Percentiles rank a stretch among this genome's conserved stretches.
phyloP scores from a whole-genome alignment of 2,329 filamentous ascomycete genomes.

The Fusarium aywerte region DNA sequence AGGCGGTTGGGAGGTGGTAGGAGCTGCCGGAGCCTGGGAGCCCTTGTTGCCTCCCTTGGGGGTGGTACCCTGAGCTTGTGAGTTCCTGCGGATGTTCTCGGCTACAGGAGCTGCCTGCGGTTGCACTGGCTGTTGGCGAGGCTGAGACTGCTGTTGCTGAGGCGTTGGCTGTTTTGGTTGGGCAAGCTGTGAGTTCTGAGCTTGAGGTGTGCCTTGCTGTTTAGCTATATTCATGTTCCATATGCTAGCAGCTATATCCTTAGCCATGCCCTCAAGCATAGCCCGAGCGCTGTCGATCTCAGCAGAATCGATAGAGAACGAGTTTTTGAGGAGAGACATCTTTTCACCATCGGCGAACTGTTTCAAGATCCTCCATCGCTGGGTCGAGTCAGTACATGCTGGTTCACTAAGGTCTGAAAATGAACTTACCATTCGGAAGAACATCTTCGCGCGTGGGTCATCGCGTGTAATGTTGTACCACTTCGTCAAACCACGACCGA shows the following conservation, averaged over 20 bases:
- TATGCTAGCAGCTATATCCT: slow-evolving; percentile 56
- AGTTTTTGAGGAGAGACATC: slow-evolving; percentile 58
- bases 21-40: slow-evolving; percentile 64
- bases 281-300: slow-evolving; percentile 63
- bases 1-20: slow-evolving; percentile 67
- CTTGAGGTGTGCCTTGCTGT: slow-evolving; percentile 45
- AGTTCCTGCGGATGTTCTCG: slow-evolving; percentile 64
- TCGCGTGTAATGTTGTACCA: slow-evolving; percentile 63
- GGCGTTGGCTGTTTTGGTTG: slow-evolving; percentile 49
- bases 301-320: slow-evolving; percentile 61
- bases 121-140: slow-evolving; percentile 36
- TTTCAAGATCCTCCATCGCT: slow-evolving; percentile 64
- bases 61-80: slow-evolving; percentile 57
- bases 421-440: slow-evolving; percentile 63
- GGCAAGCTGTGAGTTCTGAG: slow-evolving; percentile 47
- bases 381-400: slow-evolving; percentile 48
- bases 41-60: slow-evolving; percentile 56
- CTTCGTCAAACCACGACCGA: slow-evolving; percentile 57
- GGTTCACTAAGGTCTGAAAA: not conserved
- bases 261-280: slow-evolving; percentile 64
- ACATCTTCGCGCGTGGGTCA: slow-evolving; percentile 61
- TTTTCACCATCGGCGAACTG: slow-evolving; percentile 65
- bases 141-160: slow-evolving; percentile 50
- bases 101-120: slow-evolving; percentile 52
- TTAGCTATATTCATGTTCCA: slow-evolving; percentile 44